Evolutionary conservation across 768 basidiomycete species (phyloP).

Genomic region (Cystofilobasidium macerans): DNA sequence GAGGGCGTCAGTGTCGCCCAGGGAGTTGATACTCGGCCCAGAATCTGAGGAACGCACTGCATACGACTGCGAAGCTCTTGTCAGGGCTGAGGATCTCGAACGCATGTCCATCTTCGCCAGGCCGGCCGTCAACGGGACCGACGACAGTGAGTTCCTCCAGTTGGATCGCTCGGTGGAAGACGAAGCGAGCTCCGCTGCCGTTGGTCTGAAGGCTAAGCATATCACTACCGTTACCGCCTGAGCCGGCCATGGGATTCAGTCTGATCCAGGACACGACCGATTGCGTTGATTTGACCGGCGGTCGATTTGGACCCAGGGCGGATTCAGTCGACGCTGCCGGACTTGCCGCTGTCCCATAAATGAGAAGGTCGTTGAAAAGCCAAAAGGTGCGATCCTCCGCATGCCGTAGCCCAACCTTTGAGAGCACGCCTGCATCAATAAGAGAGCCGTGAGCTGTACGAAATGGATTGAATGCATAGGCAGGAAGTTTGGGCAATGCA

Average conservation of each 20-base stretch:
- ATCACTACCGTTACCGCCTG: neutral
- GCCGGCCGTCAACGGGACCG: conserved; percentile 21
- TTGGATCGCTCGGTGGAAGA: conserved; percentile 27
- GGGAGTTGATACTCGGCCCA: too few species aligned
- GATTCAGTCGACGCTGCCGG: neutral
- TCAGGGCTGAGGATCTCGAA: conserved; percentile 32
- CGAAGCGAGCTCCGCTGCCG: conserved; percentile 22
- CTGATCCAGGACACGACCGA: conserved; percentile 35
- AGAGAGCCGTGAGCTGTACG: too few species aligned
- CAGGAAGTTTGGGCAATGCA: neutral
- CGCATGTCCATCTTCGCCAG: conserved; percentile 14
- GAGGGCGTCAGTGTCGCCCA: too few species aligned
- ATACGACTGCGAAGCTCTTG: conserved; percentile 31
- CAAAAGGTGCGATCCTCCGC: conserved; percentile 24
- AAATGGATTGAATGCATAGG: neutral
- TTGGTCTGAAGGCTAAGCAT: neutral
- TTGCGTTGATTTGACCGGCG: conserved; percentile 17
- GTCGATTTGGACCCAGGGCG: too few species aligned
- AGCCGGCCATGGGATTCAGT: conserved; percentile 45
- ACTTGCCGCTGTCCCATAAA: conserved; percentile 23
- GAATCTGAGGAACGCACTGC: conserved; percentile 31
- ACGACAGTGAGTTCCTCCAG: conserved; percentile 35
- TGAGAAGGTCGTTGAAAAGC: conserved; percentile 27
- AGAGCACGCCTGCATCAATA: conserved; percentile 14
- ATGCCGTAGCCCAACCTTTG: conserved; percentile 9